Conservation (phyloP, 768 basidiomycete genomes). For the Mycena galopus region DNA sequence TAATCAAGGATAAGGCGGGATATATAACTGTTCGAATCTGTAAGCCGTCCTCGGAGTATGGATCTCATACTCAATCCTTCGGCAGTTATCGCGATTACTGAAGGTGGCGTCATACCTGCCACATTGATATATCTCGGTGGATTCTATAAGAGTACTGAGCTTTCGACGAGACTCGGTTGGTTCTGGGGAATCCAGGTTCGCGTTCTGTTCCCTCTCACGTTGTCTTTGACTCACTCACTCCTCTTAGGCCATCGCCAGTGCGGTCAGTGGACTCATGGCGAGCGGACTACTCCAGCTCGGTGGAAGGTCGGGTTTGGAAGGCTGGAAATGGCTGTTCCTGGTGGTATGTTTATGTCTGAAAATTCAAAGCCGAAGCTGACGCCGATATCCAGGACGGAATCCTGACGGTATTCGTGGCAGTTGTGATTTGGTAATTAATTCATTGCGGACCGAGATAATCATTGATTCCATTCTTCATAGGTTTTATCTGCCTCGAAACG, state of each 20-base stretch:
- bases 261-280: slow-evolving; percentile 57
- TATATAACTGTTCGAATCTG: slow-evolving; percentile 54
- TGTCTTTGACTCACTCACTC: background rate
- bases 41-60: slow-evolving; percentile 29
- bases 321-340: slow-evolving; percentile 59
- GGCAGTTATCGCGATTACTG: slow-evolving; percentile 55
- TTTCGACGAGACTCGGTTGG: slow-evolving; percentile 55
- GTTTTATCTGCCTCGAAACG: slow-evolving; percentile 53
- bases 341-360: slow-evolving; percentile 33
- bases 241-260: slow-evolving; percentile 49
- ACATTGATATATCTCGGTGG: slow-evolving; percentile 58
- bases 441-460: background rate
- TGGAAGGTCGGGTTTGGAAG: slow-evolving; percentile 50
- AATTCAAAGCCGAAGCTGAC: background rate
- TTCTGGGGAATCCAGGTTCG: slow-evolving; percentile 57
- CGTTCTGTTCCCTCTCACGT: background rate
- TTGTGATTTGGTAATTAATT: slow-evolving; percentile 47
- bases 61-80: background rate
- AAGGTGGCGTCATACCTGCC: slow-evolving; percentile 56
- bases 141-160: slow-evolving; percentile 60
- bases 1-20: slow-evolving; percentile 52
- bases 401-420: slow-evolving; percentile 50
- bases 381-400: slow-evolving; percentile 45
- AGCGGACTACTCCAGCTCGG: slow-evolving; percentile 54
- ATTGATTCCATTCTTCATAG: slow-evolving; percentile 28